Evolutionary conservation across 2,329 filamentous ascomycete species (phyloP).

Genomic region (Paraphaeosphaeria minitans): DNA sequence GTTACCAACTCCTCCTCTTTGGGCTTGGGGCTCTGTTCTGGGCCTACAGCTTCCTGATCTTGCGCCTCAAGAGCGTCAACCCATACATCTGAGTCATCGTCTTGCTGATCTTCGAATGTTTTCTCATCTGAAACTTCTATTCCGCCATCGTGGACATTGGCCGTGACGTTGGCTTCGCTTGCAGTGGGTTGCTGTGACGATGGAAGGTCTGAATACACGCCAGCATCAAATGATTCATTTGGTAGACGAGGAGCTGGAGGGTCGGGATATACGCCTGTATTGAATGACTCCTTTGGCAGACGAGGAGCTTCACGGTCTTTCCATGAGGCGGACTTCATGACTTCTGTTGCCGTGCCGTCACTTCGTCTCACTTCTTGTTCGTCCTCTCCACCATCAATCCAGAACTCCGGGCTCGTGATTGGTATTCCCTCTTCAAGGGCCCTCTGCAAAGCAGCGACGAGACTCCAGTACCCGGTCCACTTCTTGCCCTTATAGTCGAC

Average conservation of each 20-base stretch:
- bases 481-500: conserved; percentile 78
- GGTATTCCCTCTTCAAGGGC: conserved; percentile 89
- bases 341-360: conserved; percentile 27
- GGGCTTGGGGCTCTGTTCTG: background rate
- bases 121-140: background rate
- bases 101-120: background rate
- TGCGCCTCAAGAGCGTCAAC: background rate
- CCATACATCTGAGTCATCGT: background rate
- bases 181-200: background rate
- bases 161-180: too few relatives aligned
- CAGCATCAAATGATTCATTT: background rate
- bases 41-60: background rate
- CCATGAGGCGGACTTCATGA: background rate
- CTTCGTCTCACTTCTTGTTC: conserved; percentile 73
- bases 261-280: conserved; percentile 6
- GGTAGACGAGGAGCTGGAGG: background rate
- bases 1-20: background rate
- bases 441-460: conserved; percentile 84
- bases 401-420: conserved; percentile 87
- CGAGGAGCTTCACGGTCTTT: background rate
- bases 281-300: background rate
- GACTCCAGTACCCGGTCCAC: conserved; percentile 96
- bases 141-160: too few relatives aligned
- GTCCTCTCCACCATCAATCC: conserved; percentile 77
- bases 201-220: background rate